Evolutionary conservation across 495 filamentous ascomycete species (phyloP), one percentile per base, ranked within the genome.

Genomic region (Xanthoparmelia taractica): DNA sequence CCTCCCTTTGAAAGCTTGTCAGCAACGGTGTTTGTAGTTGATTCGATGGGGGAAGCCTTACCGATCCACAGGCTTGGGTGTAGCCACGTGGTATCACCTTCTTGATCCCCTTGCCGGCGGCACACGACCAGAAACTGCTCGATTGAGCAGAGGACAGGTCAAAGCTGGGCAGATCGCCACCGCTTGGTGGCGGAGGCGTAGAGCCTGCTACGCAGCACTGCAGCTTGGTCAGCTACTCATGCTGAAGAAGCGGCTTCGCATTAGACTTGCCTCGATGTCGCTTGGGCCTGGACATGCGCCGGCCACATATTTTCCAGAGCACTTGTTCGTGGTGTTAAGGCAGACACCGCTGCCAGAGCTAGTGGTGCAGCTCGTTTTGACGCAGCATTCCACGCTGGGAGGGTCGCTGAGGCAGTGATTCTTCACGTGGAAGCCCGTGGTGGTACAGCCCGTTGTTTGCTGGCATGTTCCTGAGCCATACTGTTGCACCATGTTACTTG

Each of bases 31-130:
- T 17, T 47, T n/a, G n/a, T 13, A 15, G 4, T 6, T 4, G 8
- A 6, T 40, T 57, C 4, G 15, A 3, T 0, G n/a, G 12, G 20
- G 40, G 2, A n/a, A n/a, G n/a, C 25, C 33, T 63, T 47, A 64
- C 57, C 8, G 43, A 31, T 33, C 57, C 38, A 52, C 63, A 64
- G 7, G 63, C 33, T 60, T 64, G 43, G 6, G 20, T 20, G n/a
- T 64, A 64, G n/a, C 55, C 57, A 33, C 63, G 59, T 8, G 59
- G 57, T 4, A 64, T 64, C 29, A 60, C 63, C 31, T 57, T 54
- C 45, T 60, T 37, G n/a, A 61, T 61, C 7, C 63, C 56, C 6
- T 64, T 47, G 8, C 57, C 23, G 12, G 63, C 41, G 37, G 63
- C 57, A 37, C 43, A 64, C 6, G 57, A 41, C 63, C 63, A 64